phyloP scores from a whole-genome alignment of 1,139 yeast species.

The Diutina ranongensis region DNA sequence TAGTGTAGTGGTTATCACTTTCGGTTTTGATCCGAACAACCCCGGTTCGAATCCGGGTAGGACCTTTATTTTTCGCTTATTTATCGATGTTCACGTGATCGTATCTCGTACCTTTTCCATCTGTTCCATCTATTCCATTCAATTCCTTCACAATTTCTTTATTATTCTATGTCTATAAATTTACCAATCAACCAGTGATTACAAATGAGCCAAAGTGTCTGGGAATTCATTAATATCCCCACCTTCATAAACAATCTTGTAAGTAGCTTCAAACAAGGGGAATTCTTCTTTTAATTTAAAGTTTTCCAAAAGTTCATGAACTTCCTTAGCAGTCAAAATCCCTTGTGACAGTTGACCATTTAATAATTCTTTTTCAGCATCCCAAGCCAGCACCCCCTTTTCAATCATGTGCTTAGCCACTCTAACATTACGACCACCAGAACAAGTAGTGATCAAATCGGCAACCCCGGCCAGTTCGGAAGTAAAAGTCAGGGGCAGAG shows the following conservation, averaged over 20 bases:
- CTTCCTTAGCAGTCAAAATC: slow-evolving; percentile 36
- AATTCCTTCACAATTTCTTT: background rate
- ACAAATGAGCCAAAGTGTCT: slow-evolving; percentile 5
- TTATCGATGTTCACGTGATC: too few species aligned
- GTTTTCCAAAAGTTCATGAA: slow-evolving; percentile 31
- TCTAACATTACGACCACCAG: slow-evolving; percentile 40
- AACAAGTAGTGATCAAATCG: slow-evolving; percentile 37
- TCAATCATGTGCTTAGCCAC: slow-evolving; percentile 38
- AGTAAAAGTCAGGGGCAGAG: slow-evolving; percentile 21
- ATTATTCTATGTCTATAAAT: slow-evolving; percentile 2
- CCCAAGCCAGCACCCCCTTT: slow-evolving; percentile 31
- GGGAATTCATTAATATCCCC: slow-evolving; percentile 5
- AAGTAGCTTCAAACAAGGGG: slow-evolving; percentile 39
- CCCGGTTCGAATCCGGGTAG: slow-evolving; percentile 96
- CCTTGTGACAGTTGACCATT: slow-evolving; percentile 43
- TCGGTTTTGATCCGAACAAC: slow-evolving; percentile 63
- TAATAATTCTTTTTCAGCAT: slow-evolving; percentile 33
- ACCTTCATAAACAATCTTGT: slow-evolving; percentile 27
- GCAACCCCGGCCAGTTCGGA: slow-evolving; percentile 41
- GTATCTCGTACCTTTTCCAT: background rate
- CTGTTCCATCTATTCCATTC: background rate
- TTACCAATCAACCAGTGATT: background rate
- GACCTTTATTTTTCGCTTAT: slow-evolving; percentile 48
- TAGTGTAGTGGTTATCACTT: slow-evolving; percentile 43
- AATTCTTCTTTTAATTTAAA: slow-evolving; percentile 23